These are phyloP conservation scores for Phalaenopsis equestris DNA, from an alignment of 106 monocot genomes.

Conservation along the genomic window DNA sequence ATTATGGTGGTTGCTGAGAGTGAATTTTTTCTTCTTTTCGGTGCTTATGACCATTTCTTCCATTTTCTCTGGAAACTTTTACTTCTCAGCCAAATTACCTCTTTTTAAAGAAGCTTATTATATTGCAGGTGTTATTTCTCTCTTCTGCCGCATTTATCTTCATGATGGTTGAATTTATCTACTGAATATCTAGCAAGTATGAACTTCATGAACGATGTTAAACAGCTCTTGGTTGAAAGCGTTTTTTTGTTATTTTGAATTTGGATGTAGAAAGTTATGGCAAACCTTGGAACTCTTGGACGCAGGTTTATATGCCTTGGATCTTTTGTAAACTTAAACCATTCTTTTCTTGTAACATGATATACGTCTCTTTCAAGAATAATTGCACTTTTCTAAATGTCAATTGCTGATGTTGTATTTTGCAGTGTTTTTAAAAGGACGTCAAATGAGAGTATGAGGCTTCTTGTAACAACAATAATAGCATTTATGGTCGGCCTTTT, in stretches of 20 bases:
- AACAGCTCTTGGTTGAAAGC: slow-evolving; percentile 9
- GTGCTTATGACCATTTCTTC: background rate
- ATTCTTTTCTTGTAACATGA: background rate
- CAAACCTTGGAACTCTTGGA: slow-evolving; percentile 30
- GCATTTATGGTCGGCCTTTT: slow-evolving; percentile 60
- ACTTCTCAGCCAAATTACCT: background rate
- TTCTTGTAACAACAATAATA: slow-evolving; percentile 45
- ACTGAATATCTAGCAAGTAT: slow-evolving; percentile 2
- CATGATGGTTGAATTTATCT: background rate
- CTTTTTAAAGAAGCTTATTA: background rate
- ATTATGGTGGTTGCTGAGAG: background rate
- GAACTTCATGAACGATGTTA: slow-evolving; percentile 21
- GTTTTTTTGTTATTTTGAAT: slow-evolving; percentile 4
- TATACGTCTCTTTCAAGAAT: background rate
- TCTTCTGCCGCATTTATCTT: background rate
- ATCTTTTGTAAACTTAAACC: background rate
- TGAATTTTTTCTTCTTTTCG: background rate
- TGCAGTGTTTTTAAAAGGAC: slow-evolving; percentile 37
- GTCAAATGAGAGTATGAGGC: slow-evolving; percentile 55
- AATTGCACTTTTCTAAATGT: background rate
- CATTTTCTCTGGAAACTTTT: background rate
- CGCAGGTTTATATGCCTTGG: slow-evolving; percentile 28
- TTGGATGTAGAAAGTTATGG: slow-evolving; percentile 29
- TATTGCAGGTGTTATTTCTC: background rate
- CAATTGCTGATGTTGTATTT: background rate